Evolutionary conservation across 2,329 filamentous ascomycete genomes (phyloP), one percentile per base, ranked within the genome.

Genomic region (Juglanconis oblonga): DNA sequence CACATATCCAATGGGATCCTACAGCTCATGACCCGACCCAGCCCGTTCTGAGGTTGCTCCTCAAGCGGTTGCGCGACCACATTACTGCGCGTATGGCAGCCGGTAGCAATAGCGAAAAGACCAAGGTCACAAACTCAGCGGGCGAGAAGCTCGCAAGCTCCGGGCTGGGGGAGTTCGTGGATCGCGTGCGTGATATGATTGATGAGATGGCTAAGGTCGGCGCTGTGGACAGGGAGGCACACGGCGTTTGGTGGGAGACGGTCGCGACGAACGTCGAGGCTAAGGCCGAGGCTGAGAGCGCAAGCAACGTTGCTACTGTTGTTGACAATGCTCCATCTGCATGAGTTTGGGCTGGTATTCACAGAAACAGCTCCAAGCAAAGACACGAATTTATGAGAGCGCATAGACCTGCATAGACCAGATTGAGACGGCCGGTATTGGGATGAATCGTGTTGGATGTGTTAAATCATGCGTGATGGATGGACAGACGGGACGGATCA

Each of bases 121-220:
- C 90, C 59, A 85, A 85, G 67, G 87, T 85, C 11, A 86, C 87
- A 0, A 89, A 84, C 66, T 86, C 81, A 0, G 88, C 88, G 0
- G 85, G 84, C 10, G 89, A 92, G 71, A 87, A 84, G 60, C 79
- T 93, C 7, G 87, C 88, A 0, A 81, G 82, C 2, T 80, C 89
- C 17, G 90, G 90, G 0, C 74, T 93, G 59, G 87, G 87, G 0
- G 90, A 93, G 72, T 92, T 92, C 70, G 86, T 89, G 14, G 82
- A 84, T 33, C 84, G 82, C 62, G 85, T 92, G 13, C 80, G 87
- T 36, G 84, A 85, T 52, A 87, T 92, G 66, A 86, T 90, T 7
- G 88, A 91, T 38, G 79, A 87, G 68, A 74, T 92, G 62, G 81
- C 83, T 47, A 82, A 82, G 69, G 81, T 92, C 3, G 86, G 87